phyloP scores from a whole-genome alignment of 1,284 basidiomycete genomes.

The Cryptococcus amylolentus region DNA sequence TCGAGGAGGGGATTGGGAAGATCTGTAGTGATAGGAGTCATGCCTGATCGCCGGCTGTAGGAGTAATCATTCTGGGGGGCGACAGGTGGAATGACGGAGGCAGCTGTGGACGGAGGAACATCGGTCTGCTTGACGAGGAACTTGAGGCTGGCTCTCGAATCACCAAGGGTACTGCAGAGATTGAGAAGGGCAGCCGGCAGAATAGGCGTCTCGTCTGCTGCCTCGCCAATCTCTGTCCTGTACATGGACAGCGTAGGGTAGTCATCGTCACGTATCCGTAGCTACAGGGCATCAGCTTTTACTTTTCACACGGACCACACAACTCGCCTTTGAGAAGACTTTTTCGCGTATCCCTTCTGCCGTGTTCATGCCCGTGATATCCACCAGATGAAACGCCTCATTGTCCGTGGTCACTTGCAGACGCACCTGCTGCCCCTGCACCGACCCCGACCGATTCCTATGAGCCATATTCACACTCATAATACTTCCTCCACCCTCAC shows the following conservation, averaged over 20 bases:
- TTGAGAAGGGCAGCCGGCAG: constrained; percentile 64
- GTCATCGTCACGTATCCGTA: constrained; percentile 80
- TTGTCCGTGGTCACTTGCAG: constrained; percentile 70
- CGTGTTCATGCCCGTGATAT: constrained; percentile 66
- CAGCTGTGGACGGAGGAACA: constrained; percentile 33
- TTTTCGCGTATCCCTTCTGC: constrained; percentile 74
- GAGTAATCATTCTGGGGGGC: constrained; percentile 8
- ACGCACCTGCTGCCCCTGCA: constrained; percentile 21
- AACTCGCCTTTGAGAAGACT: constrained; percentile 73
- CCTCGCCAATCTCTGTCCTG: constrained; percentile 74
- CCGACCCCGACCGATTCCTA: constrained; percentile 22
- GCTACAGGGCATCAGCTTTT: constrained; percentile 49
- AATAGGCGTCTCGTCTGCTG: constrained; percentile 67
- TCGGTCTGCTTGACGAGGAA: constrained; percentile 60
- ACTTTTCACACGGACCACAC: not conserved
- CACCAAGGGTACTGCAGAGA: constrained; percentile 68
- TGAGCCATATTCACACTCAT: constrained; percentile 21
- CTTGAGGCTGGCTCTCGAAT: constrained; percentile 71
- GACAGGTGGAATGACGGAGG: constrained; percentile 37
- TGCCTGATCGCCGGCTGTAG: constrained; percentile 15
- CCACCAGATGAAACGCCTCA: constrained; percentile 72
- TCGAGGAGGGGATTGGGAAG: constrained; percentile 11
- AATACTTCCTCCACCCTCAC: constrained; percentile 21
- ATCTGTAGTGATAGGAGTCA: constrained; percentile 33
- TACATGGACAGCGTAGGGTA: constrained; percentile 72